Base-by-base conservation (phyloP, 768 basidiomycete genomes). In the Rickenella mellea region DNA sequence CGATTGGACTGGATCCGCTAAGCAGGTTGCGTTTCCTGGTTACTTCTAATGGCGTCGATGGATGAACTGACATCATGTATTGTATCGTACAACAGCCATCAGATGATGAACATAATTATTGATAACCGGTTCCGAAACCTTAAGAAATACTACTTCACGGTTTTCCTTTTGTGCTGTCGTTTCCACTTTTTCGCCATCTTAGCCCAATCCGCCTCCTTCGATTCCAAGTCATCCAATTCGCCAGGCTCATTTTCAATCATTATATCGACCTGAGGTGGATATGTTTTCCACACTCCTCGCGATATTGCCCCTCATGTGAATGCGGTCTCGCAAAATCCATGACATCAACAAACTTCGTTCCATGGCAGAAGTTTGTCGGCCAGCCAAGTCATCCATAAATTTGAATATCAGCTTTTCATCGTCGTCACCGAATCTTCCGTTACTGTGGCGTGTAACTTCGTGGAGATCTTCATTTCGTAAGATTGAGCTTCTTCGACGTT, bases 301-400 rank as follows among this genome's bases (percentile, higher is more conserved):
- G 12, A 27, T 7, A 29, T 12, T 19, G 28, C 6, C 11, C 30
- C 41, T 11, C 28, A 43, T 33, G 6, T 42, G n/a, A 15, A 27
- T 26, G 21, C 21, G 14, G 11, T 33, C 32, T 1, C 20, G 15
- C 12, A 2, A 1, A 21, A 36, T 15, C 4, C 17, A 9, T 3
- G 3, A 19, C 19, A 43, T 37, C 5, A 33, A 27, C 17, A 15
- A 4, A 2, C 10, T 15, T 9, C 19, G 12, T 26, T 46, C 42
- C 3, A 6, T 3, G n/a, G 28, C 15, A 17, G 20, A 14, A n/a
- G 39, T 20, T 7, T 29, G 2, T 22, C 27, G 27, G 9, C 41
- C 45, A 15, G 29, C 40, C 25, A 44, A 35, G 12, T 15, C 27
- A 19, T 31, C 26, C 45, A 46, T 46, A 19, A 46, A 42, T 4